A percentile compares a stretch with the other conserved stretches of the same genome.
phyloP scores from a whole-genome alignment of 2,329 filamentous ascomycete species.

The Fulvia fulva region DNA sequence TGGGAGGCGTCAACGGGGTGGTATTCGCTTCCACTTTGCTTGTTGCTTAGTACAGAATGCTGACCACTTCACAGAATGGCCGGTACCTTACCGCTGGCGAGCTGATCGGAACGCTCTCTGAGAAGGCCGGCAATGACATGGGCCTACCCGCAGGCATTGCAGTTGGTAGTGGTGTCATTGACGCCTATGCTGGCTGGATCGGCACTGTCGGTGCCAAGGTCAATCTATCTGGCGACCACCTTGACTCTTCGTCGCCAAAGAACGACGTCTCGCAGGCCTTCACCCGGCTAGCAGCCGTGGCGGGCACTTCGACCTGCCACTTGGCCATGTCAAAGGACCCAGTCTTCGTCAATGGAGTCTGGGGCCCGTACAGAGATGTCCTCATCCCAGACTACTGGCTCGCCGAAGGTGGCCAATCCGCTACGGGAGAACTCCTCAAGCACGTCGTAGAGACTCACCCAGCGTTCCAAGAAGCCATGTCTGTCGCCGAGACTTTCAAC shows the following conservation, averaged over 20 bases:
- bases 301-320: slow-evolving; percentile 95
- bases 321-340: slow-evolving; percentile 90
- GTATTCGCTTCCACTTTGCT: slow-evolving; percentile 50
- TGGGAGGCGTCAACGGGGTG: slow-evolving; percentile 92
- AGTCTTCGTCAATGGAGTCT: slow-evolving; percentile 91
- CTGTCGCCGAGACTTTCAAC: slow-evolving; percentile 74
- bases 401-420: slow-evolving; percentile 94
- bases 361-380: slow-evolving; percentile 95
- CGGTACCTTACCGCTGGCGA: slow-evolving; percentile 89
- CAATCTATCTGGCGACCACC: slow-evolving; percentile 55
- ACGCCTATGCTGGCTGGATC: slow-evolving; percentile 98
- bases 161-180: slow-evolving; percentile 93
- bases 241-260: slow-evolving; percentile 64
- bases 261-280: slow-evolving; percentile 93
- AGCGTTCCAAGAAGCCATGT: slow-evolving; percentile 74
- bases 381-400: slow-evolving; percentile 92
- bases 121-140: slow-evolving; percentile 76
- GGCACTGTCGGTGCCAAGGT: slow-evolving; percentile 98
- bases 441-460: slow-evolving; percentile 95
- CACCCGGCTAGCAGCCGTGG: slow-evolving; percentile 85
- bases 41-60: slow-evolving; percentile 12
- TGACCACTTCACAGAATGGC: slow-evolving; percentile 66
- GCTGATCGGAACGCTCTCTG: slow-evolving; percentile 77
- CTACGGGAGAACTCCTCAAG: slow-evolving; percentile 89
- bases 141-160: slow-evolving; percentile 84